These are phyloP conservation scores for Jamesozyma gamospora DNA, from an alignment of 805 yeast genomes.

Conservation along the genomic window DNA sequence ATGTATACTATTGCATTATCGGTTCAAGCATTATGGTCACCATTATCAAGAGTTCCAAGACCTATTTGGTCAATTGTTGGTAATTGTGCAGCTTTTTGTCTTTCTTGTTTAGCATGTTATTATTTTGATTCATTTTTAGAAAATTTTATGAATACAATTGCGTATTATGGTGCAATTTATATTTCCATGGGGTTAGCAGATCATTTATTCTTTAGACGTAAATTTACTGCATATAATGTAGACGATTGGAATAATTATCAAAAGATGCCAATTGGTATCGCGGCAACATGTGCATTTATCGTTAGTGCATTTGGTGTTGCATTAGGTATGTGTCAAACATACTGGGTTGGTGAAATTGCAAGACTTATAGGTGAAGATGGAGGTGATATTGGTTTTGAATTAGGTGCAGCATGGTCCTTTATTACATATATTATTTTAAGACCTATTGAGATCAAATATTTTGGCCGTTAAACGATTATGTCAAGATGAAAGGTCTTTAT, in stretches of 20 bases:
- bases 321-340: constrained; percentile 76
- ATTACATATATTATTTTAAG: constrained; percentile 51
- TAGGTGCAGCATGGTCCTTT: constrained; percentile 59
- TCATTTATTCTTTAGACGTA: constrained; percentile 69
- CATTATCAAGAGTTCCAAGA: constrained; percentile 66
- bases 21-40: constrained; percentile 75
- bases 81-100: constrained; percentile 66
- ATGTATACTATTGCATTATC: constrained; percentile 82
- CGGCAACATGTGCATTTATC: constrained; percentile 69
- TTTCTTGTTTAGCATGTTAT: constrained; percentile 82
- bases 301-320: constrained; percentile 80
- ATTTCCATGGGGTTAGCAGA: constrained; percentile 63
- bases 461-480: constrained; percentile 32
- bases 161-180: constrained; percentile 84
- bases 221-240: constrained; percentile 47
- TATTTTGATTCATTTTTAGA: constrained; percentile 60
- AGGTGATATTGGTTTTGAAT: constrained; percentile 73
- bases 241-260: constrained; percentile 47
- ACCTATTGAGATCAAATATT: constrained; percentile 61
- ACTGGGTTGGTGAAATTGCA: constrained; percentile 70
- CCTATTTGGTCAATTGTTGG: constrained; percentile 70
- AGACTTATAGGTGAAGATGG: constrained; percentile 41
- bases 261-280: constrained; percentile 61
- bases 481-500: no score
- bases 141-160: constrained; percentile 83